Evolutionary conservation across 1,284 basidiomycete genomes (phyloP).

Genomic region (Leccinum cinnamomeum): DNA sequence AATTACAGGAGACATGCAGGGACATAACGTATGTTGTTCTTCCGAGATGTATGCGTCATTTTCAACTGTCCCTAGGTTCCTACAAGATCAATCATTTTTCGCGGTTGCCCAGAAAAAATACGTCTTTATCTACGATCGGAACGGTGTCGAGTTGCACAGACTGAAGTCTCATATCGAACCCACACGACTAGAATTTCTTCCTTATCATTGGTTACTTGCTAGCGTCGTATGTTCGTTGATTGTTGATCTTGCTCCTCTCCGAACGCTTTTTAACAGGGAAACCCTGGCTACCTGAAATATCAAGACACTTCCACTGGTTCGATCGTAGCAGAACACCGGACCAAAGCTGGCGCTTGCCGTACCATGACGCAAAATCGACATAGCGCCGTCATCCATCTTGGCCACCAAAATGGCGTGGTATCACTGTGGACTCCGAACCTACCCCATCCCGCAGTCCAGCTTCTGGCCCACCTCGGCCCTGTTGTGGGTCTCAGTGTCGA

Average conservation of each 20-base stretch:
- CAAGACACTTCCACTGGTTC: constrained; percentile 96
- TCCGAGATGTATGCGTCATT: neutral
- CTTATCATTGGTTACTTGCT: constrained; percentile 94
- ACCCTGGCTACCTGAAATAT: constrained; percentile 87
- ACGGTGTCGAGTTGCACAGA: constrained; percentile 91
- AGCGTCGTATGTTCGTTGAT: constrained; percentile 61
- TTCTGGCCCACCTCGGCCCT: constrained; percentile 90
- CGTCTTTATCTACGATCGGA: constrained; percentile 93
- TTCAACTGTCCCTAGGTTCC: constrained; percentile 55
- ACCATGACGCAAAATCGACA: constrained; percentile 92
- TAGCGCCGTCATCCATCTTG: constrained; percentile 91
- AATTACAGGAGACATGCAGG: constrained; percentile 84
- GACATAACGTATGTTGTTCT: constrained; percentile 76
- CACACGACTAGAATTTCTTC: constrained; percentile 88
- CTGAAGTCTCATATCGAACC: constrained; percentile 88
- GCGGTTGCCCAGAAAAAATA: constrained; percentile 98
- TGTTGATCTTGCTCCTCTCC: neutral
- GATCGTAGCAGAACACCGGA: constrained; percentile 87
- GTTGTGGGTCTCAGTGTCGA: constrained; percentile 84
- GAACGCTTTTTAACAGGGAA: neutral
- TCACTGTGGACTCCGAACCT: constrained; percentile 97
- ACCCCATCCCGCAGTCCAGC: constrained; percentile 86
- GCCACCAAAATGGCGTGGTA: constrained; percentile 90
- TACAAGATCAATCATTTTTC: constrained; percentile 91
- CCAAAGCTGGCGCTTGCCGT: constrained; percentile 83